These are phyloP conservation scores for Podila horticola DNA, from an alignment of 192 early-diverging fungal species.

Conservation along the genomic window DNA sequence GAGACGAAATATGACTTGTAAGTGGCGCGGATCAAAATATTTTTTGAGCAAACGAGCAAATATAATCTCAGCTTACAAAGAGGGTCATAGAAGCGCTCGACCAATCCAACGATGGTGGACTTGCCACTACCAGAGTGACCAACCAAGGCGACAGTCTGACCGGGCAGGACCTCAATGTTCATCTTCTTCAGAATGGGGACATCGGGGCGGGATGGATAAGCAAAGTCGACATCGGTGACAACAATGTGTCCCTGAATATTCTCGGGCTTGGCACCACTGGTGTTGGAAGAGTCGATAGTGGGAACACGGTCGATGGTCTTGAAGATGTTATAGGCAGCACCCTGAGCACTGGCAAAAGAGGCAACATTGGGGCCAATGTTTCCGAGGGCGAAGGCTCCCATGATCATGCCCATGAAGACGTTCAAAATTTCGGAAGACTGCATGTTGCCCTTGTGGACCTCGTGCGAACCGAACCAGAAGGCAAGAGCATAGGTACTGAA, in stretches of 20 bases:
- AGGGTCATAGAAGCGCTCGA: slow-evolving; percentile 86
- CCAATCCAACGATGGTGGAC: slow-evolving; percentile 76
- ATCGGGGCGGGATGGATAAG: slow-evolving; percentile 85
- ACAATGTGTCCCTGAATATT: slow-evolving; percentile 74
- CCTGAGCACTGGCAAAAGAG: slow-evolving; percentile 78
- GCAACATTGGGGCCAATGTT: slow-evolving; percentile 74
- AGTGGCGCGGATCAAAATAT: slow-evolving; percentile 19
- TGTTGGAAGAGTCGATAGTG: slow-evolving; percentile 71
- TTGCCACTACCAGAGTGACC: slow-evolving; percentile 88
- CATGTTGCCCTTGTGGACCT: slow-evolving; percentile 65
- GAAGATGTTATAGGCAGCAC: slow-evolving; percentile 87
- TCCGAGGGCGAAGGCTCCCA: slow-evolving; percentile 70
- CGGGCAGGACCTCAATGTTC: slow-evolving; percentile 74
- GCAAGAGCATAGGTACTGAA: slow-evolving; percentile 85
- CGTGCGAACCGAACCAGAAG: slow-evolving; percentile 85
- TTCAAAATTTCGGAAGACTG: slow-evolving; percentile 63
- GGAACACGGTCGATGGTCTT: slow-evolving; percentile 85
- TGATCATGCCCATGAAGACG: slow-evolving; percentile 85
- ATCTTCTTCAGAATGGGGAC: slow-evolving; percentile 82
- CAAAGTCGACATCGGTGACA: slow-evolving; percentile 80
- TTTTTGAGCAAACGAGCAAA: slow-evolving; percentile 76
- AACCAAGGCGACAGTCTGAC: slow-evolving; percentile 90
- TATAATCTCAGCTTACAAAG: slow-evolving; percentile 58
- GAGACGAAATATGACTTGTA: not conserved
- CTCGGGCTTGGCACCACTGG: slow-evolving; percentile 61